Percentiles rank a stretch among this genome's conserved stretches.
phyloP scores from a whole-genome alignment of 2,329 filamentous ascomycete species.

The Helotiales sp. region DNA sequence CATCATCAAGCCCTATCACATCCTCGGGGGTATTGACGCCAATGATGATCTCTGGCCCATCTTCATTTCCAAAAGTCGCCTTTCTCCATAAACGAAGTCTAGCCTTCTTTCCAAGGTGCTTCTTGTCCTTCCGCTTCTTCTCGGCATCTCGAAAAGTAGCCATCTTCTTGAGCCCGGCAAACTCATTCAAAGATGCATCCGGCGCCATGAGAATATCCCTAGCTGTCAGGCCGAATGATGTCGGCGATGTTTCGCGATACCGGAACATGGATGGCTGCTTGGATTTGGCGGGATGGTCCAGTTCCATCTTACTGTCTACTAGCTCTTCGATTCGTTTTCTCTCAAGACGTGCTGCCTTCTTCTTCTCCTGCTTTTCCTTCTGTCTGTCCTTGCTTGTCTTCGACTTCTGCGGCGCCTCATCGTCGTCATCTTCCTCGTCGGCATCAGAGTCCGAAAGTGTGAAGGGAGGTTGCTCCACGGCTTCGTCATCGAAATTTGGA shows the following conservation, averaged over 20 bases:
- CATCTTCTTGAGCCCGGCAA: constrained; percentile 91
- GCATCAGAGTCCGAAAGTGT: constrained; percentile 56
- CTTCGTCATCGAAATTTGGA: constrained; percentile 77
- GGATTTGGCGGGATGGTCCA: constrained; percentile 63
- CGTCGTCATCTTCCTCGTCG: constrained; percentile 46
- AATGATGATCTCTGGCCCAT: constrained; percentile 36
- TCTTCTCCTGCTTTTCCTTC: constrained; percentile 54
- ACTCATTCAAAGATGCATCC: constrained; percentile 84
- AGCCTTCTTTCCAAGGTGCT: constrained; percentile 89
- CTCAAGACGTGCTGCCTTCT: constrained; percentile 77
- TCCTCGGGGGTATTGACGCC: constrained; percentile 20
- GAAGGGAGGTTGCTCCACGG: constrained; percentile 51
- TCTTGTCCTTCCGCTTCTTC: constrained; percentile 87
- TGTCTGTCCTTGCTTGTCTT: constrained; percentile 62
- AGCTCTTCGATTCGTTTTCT: constrained; percentile 82
- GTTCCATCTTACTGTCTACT: constrained; percentile 77
- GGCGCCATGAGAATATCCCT: constrained; percentile 88
- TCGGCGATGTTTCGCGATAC: constrained; percentile 92
- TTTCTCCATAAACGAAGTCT: constrained; percentile 82
- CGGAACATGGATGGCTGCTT: constrained; percentile 66
- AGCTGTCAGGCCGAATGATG: constrained; percentile 84
- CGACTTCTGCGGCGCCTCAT: constrained; percentile 50
- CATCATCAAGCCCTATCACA: constrained; percentile 27
- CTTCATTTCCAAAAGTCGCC: constrained; percentile 58
- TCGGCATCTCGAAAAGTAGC: constrained; percentile 84